A percentile compares a stretch with the other conserved stretches of the same genome.
phyloP scores from a whole-genome alignment of 2,329 filamentous ascomycete species.

The Fusarium succisae region DNA sequence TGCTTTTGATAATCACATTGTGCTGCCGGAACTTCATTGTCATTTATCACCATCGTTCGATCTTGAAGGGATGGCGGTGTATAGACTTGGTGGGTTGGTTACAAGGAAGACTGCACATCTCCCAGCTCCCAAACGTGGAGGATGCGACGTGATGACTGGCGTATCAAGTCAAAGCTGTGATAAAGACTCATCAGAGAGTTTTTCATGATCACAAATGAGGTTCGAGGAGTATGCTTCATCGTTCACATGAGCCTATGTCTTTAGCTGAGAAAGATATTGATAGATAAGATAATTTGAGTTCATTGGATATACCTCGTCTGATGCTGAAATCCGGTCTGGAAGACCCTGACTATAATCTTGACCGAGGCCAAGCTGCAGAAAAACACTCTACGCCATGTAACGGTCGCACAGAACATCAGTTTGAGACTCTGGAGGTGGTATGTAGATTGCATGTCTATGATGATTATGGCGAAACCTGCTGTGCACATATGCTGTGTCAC shows the following conservation, averaged over 20 bases:
- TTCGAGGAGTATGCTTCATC: not conserved
- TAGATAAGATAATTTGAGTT: conserved; percentile 35
- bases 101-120: not conserved
- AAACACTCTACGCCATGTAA: not conserved
- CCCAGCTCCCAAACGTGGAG: not conserved
- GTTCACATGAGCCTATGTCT: conserved; percentile 6
- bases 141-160: conserved; percentile 6
- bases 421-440: not conserved
- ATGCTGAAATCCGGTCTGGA: conserved; percentile 26
- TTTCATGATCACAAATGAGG: not conserved
- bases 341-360: conserved; percentile 6
- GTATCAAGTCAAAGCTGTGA: not conserved
- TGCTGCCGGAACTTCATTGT: conserved; percentile 1
- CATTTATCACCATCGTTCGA: conserved; percentile 25
- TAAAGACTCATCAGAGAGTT: not conserved
- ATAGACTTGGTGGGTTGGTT: not conserved
- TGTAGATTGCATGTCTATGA: conserved; percentile 3
- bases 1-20: conserved; percentile 5
- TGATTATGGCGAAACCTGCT: not conserved
- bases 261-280: not conserved
- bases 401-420: conserved; percentile 6
- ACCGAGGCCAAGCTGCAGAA: conserved; percentile 27
- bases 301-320: conserved; percentile 24
- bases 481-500: conserved; percentile 5
- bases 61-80: conserved; percentile 30